A percentile compares a stretch with the other conserved stretches of the same genome.
These are phyloP conservation scores for Kwoniella dendrophila DNA, from an alignment of 768 basidiomycete genomes.

Conservation along the genomic window DNA sequence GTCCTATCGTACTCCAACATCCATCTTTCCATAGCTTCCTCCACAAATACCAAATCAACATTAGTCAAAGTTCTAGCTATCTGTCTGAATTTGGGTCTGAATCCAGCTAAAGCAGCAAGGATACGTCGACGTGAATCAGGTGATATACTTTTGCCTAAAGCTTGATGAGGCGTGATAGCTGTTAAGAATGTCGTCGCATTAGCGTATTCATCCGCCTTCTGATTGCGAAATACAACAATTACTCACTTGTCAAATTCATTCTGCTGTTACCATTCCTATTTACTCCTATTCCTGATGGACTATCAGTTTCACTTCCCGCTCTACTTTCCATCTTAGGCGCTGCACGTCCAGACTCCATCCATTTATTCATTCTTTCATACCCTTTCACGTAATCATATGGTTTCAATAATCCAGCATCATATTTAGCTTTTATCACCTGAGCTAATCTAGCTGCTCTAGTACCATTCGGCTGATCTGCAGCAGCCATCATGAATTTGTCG, in stretches of 20 bases:
- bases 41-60: slow-evolving; percentile 88
- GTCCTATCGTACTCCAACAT: slow-evolving; percentile 91
- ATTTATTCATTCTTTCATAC: slow-evolving; percentile 82
- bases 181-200: neutral
- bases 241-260: slow-evolving; percentile 12
- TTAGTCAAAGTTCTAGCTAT: slow-evolving; percentile 52
- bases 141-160: slow-evolving; percentile 66
- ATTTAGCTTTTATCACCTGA: slow-evolving; percentile 91
- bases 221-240: too few species aligned
- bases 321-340: slow-evolving; percentile 40
- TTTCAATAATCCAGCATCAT: slow-evolving; percentile 90
- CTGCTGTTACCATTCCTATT: slow-evolving; percentile 14
- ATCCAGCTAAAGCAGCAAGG: slow-evolving; percentile 70
- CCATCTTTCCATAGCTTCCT: slow-evolving; percentile 94
- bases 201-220: too few species aligned
- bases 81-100: slow-evolving; percentile 58
- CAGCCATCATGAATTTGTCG: slow-evolving; percentile 86
- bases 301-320: slow-evolving; percentile 27
- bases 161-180: slow-evolving; percentile 22
- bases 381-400: slow-evolving; percentile 98
- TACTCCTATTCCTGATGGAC: slow-evolving; percentile 20
- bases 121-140: slow-evolving; percentile 90
- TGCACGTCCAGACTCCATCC: slow-evolving; percentile 72
- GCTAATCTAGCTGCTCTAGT: slow-evolving; percentile 86
- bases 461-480: slow-evolving; percentile 90